Conservation (phyloP, 2,329 filamentous ascomycete genomes). For the Phyllosticta citriasiana region DNA sequence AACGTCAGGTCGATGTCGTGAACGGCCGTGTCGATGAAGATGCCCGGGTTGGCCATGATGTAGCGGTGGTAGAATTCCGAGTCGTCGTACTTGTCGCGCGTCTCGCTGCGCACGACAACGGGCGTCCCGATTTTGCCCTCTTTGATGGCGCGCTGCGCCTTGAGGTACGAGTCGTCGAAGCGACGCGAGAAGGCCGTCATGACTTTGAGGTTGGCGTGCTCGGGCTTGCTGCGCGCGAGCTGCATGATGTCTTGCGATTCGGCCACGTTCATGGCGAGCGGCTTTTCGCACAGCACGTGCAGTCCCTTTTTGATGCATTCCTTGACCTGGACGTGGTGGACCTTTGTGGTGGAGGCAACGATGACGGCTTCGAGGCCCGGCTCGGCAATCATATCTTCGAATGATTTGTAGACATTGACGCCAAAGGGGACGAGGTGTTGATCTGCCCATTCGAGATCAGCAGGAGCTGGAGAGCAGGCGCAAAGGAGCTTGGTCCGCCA, state of each 20-base stretch:
- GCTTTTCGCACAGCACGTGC: slow-evolving; percentile 32
- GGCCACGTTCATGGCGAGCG: slow-evolving; percentile 24
- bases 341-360: slow-evolving; percentile 24
- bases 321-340: slow-evolving; percentile 26
- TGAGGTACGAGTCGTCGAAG: slow-evolving; percentile 35
- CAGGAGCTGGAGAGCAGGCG: slow-evolving; percentile 37
- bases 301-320: slow-evolving; percentile 26
- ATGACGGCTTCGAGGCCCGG: slow-evolving; percentile 35
- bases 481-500: slow-evolving; percentile 41
- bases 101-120: slow-evolving; percentile 32
- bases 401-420: slow-evolving; percentile 37
- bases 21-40: slow-evolving; percentile 36
- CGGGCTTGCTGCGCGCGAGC: slow-evolving; percentile 22
- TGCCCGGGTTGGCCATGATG: slow-evolving; percentile 18
- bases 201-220: slow-evolving; percentile 28
- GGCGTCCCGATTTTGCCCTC: slow-evolving; percentile 30
- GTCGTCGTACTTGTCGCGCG: slow-evolving; percentile 24
- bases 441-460: slow-evolving; percentile 37
- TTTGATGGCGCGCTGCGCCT: slow-evolving; percentile 26
- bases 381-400: slow-evolving; percentile 37
- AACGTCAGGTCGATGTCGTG: slow-evolving; percentile 38
- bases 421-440: slow-evolving; percentile 35
- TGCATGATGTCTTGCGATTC: slow-evolving; percentile 22
- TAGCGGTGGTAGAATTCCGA: slow-evolving; percentile 10
- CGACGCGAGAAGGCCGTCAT: slow-evolving; percentile 38